Evolutionary conservation across 768 basidiomycete species (phyloP).

Genomic region (Saitozyma sp.): DNA sequence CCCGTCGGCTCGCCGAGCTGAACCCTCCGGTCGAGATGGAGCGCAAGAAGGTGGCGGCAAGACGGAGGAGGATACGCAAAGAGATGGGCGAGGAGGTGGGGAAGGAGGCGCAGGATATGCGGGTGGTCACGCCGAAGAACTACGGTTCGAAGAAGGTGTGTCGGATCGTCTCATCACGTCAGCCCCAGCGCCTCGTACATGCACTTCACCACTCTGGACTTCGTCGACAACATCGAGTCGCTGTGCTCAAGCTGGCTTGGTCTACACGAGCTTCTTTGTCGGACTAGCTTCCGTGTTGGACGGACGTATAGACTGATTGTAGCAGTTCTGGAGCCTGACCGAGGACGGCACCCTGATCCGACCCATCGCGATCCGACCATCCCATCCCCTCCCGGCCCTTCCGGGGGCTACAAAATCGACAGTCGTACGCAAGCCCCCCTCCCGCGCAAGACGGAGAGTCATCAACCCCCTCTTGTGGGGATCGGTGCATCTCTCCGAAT

Average conservation of each 20-base stretch:
- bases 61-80: conserved; percentile 23
- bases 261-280: not conserved
- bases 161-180: no score
- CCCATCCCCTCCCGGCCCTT: conserved; percentile 36
- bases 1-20: conserved; percentile 17
- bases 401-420: not conserved
- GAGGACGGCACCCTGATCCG: conserved; percentile 28
- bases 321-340: conserved; percentile 34
- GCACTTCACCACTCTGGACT: no score
- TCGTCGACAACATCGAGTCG: not conserved
- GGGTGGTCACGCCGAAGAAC: conserved; percentile 26
- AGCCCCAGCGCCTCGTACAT: no score
- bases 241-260: not conserved
- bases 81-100: conserved; percentile 37
- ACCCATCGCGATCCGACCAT: conserved; percentile 45
- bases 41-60: conserved; percentile 22
- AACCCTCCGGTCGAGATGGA: conserved; percentile 16
- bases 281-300: no score
- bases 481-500: conserved; percentile 20
- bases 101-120: conserved; percentile 44
- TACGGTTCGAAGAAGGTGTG: conserved; percentile 15
- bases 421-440: conserved; percentile 25
- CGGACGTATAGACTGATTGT: no score
- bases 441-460: conserved; percentile 31
- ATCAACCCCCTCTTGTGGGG: conserved; percentile 44